Base-by-base conservation (phyloP, 2,329 filamentous ascomycete genomes). In the Tolypocladium tropicale region DNA sequence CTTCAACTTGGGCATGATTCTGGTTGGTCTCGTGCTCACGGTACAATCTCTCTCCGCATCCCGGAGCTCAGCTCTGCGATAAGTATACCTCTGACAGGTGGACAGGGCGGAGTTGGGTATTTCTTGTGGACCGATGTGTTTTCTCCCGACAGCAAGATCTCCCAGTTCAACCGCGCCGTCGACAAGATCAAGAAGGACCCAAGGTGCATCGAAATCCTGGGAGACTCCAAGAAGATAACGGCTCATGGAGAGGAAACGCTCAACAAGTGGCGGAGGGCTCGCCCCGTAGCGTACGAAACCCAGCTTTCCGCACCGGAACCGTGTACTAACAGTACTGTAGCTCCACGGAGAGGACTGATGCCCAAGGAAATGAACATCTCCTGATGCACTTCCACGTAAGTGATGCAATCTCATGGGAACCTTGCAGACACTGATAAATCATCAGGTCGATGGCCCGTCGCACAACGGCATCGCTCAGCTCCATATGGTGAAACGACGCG, bases 151-250 rank as follows among this genome's bases (percentile, higher is more conserved):
- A 94, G 89, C 76, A 92, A 90, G 72, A 93, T 88, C 18, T 82
- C 85, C 56, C 85, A 94, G 68, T 96, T 95, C 78, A 95, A 95
- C 74, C 86, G 88, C 60, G 89, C 90, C 1, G 88, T 95, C 52
- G 82, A 89, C 65, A 84, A 85, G 59, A 85, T 97, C 68, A 89
- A 86, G 68, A 78, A 80, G 54, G 88, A 95, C 66, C 70, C 80
- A 0, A 78, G 82, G 56, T 95, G 89, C 67, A 76, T 85, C 32
- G 83, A 86, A 56, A 69, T 95, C 7, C 80, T 97, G 1, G 91
- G 91, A 16, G 84, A 90, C 18, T 73, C 79, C 41, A 85, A 84
- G 58, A 81, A 91, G 67, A 93, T 97, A 56, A 79, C 77, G 25
- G 90, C 91, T 0, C 89, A 87, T 69, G 93, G 93, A 41, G 90